Percentiles rank a stretch among this genome's conserved stretches.
These are phyloP conservation scores for Hordeum marinum DNA, from an alignment of 176 grass and related monocot genomes.

Conservation along the genomic window DNA sequence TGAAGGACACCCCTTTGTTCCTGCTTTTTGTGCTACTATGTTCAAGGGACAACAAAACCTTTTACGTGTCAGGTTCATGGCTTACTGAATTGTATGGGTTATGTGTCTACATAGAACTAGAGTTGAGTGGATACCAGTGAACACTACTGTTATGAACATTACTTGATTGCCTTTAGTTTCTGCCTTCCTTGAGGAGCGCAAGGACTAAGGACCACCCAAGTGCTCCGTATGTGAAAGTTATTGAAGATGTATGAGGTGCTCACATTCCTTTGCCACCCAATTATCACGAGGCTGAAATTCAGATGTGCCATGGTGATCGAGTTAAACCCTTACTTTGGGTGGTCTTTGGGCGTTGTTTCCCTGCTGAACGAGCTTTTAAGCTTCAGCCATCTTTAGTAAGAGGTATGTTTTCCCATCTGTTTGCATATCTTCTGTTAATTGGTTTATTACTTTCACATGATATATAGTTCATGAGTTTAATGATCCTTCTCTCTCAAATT, in stretches of 20 bases:
- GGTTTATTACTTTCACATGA: neutral
- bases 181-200: constrained; percentile 10
- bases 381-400: constrained; percentile 28
- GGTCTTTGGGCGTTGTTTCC: neutral
- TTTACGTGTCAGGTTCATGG: constrained; percentile 46
- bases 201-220: constrained; percentile 17
- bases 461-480: neutral
- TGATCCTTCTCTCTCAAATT: neutral
- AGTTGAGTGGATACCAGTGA: constrained; percentile 46
- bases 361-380: neutral
- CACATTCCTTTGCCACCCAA: neutral
- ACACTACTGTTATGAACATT: constrained; percentile 44
- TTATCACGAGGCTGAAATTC: neutral
- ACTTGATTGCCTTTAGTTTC: constrained; percentile 48
- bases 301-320: neutral
- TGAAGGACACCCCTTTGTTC: constrained; percentile 36
- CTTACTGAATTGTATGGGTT: constrained; percentile 55
- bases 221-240: constrained; percentile 41
- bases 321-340: neutral
- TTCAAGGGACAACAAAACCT: constrained; percentile 42
- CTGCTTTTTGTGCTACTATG: constrained; percentile 44
- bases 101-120: constrained; percentile 51
- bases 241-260: constrained; percentile 22
- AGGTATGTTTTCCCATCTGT: constrained; percentile 35
- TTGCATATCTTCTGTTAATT: neutral